Conservation (phyloP, 2,329 filamentous ascomycete genomes). For the Pleurostoma richardsiae region DNA sequence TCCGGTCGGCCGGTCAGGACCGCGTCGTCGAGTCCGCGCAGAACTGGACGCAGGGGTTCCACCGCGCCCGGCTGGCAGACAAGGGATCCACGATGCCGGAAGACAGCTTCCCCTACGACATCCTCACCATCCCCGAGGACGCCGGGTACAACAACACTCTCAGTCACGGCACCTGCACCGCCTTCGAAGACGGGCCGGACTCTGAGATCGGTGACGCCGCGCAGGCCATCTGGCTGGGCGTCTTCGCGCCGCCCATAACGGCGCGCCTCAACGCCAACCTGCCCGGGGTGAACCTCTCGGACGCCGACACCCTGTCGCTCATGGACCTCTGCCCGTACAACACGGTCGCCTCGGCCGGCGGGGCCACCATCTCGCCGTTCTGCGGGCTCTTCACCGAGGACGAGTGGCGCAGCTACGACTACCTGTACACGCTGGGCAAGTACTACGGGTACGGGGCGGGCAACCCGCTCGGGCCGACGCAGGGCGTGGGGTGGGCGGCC, state of each 20-base stretch:
- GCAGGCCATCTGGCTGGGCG: slow-evolving; percentile 52
- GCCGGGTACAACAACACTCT: slow-evolving; percentile 73
- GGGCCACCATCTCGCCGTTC: slow-evolving; percentile 57
- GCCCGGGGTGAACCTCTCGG: slow-evolving; percentile 59
- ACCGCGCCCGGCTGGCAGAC: slow-evolving; percentile 40
- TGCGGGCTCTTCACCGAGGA: slow-evolving; percentile 67
- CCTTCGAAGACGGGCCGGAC: slow-evolving; percentile 59
- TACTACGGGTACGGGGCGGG: slow-evolving; percentile 79
- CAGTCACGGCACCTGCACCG: slow-evolving; percentile 65
- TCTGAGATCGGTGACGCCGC: slow-evolving; percentile 42
- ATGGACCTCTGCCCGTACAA: slow-evolving; percentile 91
- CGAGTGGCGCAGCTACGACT: slow-evolving; percentile 78
- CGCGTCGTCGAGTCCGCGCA: slow-evolving; percentile 53
- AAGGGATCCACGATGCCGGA: slow-evolving; percentile 26
- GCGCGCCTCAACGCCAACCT: slow-evolving; percentile 65
- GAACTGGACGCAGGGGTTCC: slow-evolving; percentile 73
- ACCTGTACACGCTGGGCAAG: slow-evolving; percentile 74
- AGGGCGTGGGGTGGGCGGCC: slow-evolving; percentile 83
- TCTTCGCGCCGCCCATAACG: slow-evolving; percentile 65
- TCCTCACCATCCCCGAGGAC: slow-evolving; percentile 67
- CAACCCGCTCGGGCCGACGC: slow-evolving; percentile 73
- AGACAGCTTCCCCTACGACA: slow-evolving; percentile 39
- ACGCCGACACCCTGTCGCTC: slow-evolving; percentile 59
- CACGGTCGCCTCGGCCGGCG: slow-evolving; percentile 60
- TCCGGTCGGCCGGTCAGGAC: slow-evolving; percentile 34